Base-by-base conservation (phyloP, 2,329 filamentous ascomycete genomes). In the Nothomitra cinnamomea region DNA sequence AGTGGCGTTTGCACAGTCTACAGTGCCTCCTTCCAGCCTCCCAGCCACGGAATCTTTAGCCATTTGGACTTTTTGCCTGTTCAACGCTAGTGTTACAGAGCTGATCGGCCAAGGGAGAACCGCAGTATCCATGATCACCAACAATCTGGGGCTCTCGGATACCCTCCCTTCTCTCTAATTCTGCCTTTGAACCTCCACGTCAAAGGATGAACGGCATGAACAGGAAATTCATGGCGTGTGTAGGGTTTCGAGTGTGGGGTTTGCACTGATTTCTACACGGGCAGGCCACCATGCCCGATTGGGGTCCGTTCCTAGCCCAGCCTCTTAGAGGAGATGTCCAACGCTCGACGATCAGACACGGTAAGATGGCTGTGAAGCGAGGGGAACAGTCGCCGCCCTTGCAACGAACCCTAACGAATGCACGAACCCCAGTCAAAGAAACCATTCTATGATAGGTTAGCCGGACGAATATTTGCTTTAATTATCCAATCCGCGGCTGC, bases 1-100 rank as follows among this genome's bases (percentile, higher is more conserved):
- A 19, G 45, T 49, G 45, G 45, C 45, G 45, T 10, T 35, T 6
- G 45, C 45, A 49, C 22, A 49, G 28, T 49, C 45, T 49, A 22
- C 19, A 24, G 21, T 12, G 12, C 21, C 21, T 28, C 5, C 45
- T 49, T 17, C 12, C 5, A n/a, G 24, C 17, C 45, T 19, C 10
- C 38, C 5, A 41, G 43, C 2, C 43, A 19, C 19, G 42, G 42
- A 22, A 17, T 45, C 22, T 45, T 21, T 45, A 45, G 19, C 42
- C 42, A 13, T 48, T 48, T 13, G 28, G 21, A 21, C 43, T 48
- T 49, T n/a, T 49, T 24, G 45, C 45, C 45, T 32, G 45, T 49
- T 35, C 45, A 17, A 28, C 45, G 24, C 45, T 49, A 49, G 45
- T 24, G 45, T 49, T 49, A 49, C 45, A 49, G 45, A 49, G 13